A percentile compares a stretch with the other conserved stretches of the same genome.
These are phyloP conservation scores for Salix arbutifolia DNA, from an alignment of 345 rosid genomes.

Conservation along the genomic window DNA sequence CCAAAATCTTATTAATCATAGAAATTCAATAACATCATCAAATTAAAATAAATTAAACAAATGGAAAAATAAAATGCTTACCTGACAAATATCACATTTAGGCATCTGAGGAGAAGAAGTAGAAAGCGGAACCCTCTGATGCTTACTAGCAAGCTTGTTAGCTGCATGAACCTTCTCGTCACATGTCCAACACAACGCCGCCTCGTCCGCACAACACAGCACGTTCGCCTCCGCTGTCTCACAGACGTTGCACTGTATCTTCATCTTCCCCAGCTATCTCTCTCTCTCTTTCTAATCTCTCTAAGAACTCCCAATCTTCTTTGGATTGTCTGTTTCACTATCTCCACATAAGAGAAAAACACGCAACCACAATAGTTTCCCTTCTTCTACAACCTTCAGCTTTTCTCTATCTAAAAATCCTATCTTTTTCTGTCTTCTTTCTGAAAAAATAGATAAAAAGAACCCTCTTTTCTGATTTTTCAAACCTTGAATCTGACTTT, in stretches of 20 bases:
- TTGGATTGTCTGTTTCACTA: not conserved
- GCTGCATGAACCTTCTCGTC: constrained; percentile 91
- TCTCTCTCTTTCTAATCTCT: not conserved
- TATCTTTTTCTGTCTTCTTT: not conserved
- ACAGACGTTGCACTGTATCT: constrained; percentile 98
- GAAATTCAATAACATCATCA: not conserved
- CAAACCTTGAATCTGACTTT: not conserved
- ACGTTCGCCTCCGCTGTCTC: constrained; percentile 89
- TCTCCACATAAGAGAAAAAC: not conserved
- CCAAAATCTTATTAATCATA: not conserved
- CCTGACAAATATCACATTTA: constrained; percentile 97
- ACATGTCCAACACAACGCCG: constrained; percentile 88
- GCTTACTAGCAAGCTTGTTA: constrained; percentile 94
- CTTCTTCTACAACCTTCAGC: not conserved
- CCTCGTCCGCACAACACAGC: constrained; percentile 98
- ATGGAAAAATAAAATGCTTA: not conserved
- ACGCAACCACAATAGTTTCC: not conserved
- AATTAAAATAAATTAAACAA: not conserved
- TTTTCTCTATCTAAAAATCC: not conserved
- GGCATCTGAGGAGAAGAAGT: constrained; percentile 68
- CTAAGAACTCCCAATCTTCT: not conserved
- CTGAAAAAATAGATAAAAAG: not conserved
- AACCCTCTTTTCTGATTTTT: not conserved
- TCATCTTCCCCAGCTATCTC: constrained; percentile 41
- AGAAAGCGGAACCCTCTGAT: constrained; percentile 82